Percentiles rank a stretch among this genome's conserved stretches.
phyloP scores from a whole-genome alignment of 371 early-diverging fungal genomes.

The Syncephalastrum sp. region DNA sequence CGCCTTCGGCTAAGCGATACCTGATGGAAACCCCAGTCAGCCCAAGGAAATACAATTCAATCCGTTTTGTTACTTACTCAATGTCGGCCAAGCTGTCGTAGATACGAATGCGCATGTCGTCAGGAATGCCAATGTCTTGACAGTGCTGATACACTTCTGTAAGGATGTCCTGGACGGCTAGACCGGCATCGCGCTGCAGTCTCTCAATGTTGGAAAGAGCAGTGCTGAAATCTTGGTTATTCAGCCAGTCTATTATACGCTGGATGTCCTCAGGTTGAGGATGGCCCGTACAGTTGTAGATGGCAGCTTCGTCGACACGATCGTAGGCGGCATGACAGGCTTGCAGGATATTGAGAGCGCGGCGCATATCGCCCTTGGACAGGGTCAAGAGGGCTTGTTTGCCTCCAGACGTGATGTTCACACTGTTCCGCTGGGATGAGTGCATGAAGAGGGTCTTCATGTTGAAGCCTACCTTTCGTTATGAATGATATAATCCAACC shows the following conservation, averaged over 20 bases:
- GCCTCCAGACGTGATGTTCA: constrained; percentile 82
- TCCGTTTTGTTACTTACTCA: constrained; percentile 62
- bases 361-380: constrained; percentile 96
- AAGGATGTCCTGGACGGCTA: constrained; percentile 89
- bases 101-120: constrained; percentile 61
- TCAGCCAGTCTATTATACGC: constrained; percentile 74
- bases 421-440: constrained; percentile 31
- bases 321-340: constrained; percentile 87
- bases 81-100: constrained; percentile 83
- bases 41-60: background rate
- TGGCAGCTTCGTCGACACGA: constrained; percentile 68
- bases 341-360: constrained; percentile 92
- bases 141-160: constrained; percentile 69
- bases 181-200: constrained; percentile 79
- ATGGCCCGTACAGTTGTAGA: constrained; percentile 91
- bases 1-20: constrained; percentile 77
- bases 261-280: constrained; percentile 89
- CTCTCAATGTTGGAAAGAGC: constrained; percentile 71
- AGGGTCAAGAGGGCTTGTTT: constrained; percentile 76
- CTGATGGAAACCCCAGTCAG: constrained; percentile 25
- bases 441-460: too few relatives aligned
- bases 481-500: constrained; percentile 75
- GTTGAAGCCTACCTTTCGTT: constrained; percentile 60
- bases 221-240: constrained; percentile 75
- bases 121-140: constrained; percentile 65